Evolutionary conservation across 202 grass and related monocot species (phyloP).

Genomic region (Eragrostis tef): DNA sequence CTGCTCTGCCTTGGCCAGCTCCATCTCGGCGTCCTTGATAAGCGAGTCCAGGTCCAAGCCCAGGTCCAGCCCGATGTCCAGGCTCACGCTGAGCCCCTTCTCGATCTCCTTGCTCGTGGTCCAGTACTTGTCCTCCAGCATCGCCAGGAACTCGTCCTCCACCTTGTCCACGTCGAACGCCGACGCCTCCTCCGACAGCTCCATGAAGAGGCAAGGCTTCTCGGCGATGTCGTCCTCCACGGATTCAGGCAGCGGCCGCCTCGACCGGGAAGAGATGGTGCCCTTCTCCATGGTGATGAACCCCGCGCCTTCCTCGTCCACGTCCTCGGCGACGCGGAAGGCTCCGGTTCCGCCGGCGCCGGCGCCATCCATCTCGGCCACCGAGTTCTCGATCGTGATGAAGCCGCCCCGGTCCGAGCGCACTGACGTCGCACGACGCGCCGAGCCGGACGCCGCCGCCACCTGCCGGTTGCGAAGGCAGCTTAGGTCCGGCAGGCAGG

Average conservation of each 20-base stretch:
- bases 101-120: conserved; percentile 72
- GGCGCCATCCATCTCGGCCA: conserved; percentile 47
- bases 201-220: conserved; percentile 73
- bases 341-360: background rate
- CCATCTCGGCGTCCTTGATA: conserved; percentile 80
- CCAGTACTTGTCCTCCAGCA: conserved; percentile 79
- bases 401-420: conserved; percentile 67
- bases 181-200: conserved; percentile 58
- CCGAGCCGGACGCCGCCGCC: conserved; percentile 33
- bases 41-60: conserved; percentile 63
- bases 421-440: conserved; percentile 61
- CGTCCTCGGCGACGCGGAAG: conserved; percentile 49
- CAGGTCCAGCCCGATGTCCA: conserved; percentile 63
- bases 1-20: conserved; percentile 73
- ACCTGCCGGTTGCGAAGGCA: conserved; percentile 61
- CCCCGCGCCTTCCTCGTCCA: conserved; percentile 61
- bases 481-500: conserved; percentile 77
- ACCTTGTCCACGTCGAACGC: conserved; percentile 67
- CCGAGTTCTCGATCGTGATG: conserved; percentile 96
- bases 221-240: conserved; percentile 45
- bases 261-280: conserved; percentile 58
- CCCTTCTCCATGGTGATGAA: conserved; percentile 94
- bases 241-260: conserved; percentile 33
- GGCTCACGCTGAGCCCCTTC: conserved; percentile 62
- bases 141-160: conserved; percentile 88